These are phyloP conservation scores for Exsudoporus frostii DNA, from an alignment of 768 basidiomycete genomes.

Conservation along the genomic window DNA sequence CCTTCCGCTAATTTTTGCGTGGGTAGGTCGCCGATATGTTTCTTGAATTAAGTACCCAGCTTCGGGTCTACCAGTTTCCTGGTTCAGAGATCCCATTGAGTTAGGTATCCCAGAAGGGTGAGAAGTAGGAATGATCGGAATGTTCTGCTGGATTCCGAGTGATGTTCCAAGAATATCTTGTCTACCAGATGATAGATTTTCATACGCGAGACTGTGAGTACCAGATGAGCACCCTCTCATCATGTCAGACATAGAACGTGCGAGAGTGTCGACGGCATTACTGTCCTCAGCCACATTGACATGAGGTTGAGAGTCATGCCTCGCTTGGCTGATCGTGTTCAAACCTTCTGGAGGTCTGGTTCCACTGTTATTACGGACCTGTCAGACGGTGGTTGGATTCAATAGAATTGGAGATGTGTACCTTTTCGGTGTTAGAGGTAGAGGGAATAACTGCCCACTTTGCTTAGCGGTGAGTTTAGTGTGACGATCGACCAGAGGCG, in stretches of 20 bases:
- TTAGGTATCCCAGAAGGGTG: slow-evolving; percentile 5
- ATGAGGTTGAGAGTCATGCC: neutral
- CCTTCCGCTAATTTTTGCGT: neutral
- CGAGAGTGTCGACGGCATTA: slow-evolving; percentile 2
- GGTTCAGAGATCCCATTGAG: neutral
- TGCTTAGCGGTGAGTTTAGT: slow-evolving; percentile 6
- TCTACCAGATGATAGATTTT: slow-evolving; percentile 1
- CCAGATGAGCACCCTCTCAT: neutral
- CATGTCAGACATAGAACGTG: slow-evolving; percentile 9
- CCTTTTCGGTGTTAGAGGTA: slow-evolving; percentile 3
- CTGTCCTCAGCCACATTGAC: neutral
- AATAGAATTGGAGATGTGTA: neutral
- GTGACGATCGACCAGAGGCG: slow-evolving; percentile 4
- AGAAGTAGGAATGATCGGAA: neutral
- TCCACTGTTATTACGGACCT: neutral
- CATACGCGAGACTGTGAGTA: neutral
- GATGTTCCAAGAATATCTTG: neutral
- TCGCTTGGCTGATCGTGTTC: neutral
- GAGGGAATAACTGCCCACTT: neutral
- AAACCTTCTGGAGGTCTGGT: neutral
- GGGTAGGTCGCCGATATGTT: slow-evolving; percentile 5
- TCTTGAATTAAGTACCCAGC: neutral
- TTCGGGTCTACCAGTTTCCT: neutral
- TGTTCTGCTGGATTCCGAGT: neutral
- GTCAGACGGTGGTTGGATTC: slow-evolving; percentile 1